Base-by-base conservation (phyloP, 805 yeast genomes). In the Sugiyamaella marilandica region DNA sequence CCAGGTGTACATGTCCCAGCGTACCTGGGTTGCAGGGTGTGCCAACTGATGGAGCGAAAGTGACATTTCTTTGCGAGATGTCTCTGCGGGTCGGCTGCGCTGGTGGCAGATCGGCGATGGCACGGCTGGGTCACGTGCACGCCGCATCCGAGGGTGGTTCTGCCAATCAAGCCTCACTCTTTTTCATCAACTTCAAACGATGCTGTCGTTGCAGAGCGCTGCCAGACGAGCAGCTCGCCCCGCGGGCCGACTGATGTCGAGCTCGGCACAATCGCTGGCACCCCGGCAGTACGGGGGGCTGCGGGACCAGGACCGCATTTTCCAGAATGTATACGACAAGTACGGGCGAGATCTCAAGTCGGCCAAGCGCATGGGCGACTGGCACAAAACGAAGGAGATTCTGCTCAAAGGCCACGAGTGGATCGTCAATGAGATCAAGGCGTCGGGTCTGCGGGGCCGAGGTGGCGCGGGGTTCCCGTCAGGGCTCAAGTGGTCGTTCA, bases 381-480 rank as follows among this genome's bases (percentile, higher is more conserved):
- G 96, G 96, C 75, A 87, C 74, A 88, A 87, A 74, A 88, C 96
- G 60, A 88, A 87, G 71, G 96, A 87, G 71, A 82, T 87, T 62
- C 69, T 87, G 37, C 71, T 82, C 56, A 87, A 87, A 70, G 96
- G 96, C 44, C 92, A 88, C 70, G 79, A 81, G 56, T 87, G 96
- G 96, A 87, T 87, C 70, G 87, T 88, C 64, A 89, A 85, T 65
- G 92, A 87, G 73, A 83, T 85, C 76, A 87, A 87, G 68, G 79
- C 81, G 63, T 84, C 91, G 19, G 95, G 95, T 19, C 76, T 87
- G 59, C 81, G 96, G 68, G 96, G 96, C 54, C 82, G 96, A 71
- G 96, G 96, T 55, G 96, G 96, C 65, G 96, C 96, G 45, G 96
- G 96, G 14, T 87, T 87, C 77, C 96, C 96, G 51, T 81, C 90